A percentile compares a stretch with the other conserved stretches of the same genome.
These are phyloP conservation scores for Phyllosticta citrichinensis DNA, from an alignment of 2,329 filamentous ascomycete genomes.

Conservation along the genomic window DNA sequence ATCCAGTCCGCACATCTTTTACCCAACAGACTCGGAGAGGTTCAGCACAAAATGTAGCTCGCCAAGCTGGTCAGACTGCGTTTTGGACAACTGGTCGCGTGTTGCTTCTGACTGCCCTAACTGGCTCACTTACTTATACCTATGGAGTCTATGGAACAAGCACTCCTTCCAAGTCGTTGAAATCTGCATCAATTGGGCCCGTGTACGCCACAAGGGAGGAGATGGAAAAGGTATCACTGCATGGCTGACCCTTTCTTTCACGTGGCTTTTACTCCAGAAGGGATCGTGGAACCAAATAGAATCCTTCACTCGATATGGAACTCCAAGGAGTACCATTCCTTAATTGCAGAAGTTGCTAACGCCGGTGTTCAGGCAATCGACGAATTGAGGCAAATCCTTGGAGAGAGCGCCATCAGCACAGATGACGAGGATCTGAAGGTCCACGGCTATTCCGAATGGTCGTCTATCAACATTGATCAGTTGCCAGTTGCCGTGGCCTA, in stretches of 20 bases:
- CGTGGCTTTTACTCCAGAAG: background rate
- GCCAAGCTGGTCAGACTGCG: conserved; percentile 17
- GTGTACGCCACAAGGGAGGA: conserved; percentile 41
- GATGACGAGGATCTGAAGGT: conserved; percentile 53
- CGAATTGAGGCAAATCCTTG: conserved; percentile 43
- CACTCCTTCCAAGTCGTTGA: background rate
- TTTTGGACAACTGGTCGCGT: conserved; percentile 41
- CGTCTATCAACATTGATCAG: conserved; percentile 53
- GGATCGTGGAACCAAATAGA: background rate
- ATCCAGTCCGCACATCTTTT: background rate
- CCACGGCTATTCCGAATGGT: conserved; percentile 64
- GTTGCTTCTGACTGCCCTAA: conserved; percentile 39
- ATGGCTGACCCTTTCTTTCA: background rate
- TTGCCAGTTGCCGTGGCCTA: conserved; percentile 57
- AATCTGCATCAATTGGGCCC: conserved; percentile 18
- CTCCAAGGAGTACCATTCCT: background rate
- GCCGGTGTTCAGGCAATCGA: conserved; percentile 38
- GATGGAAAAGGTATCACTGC: conserved; percentile 40
- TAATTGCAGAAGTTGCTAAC: background rate
- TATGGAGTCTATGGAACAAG: conserved; percentile 32
- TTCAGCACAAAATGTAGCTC: conserved; percentile 18
- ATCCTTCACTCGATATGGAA: background rate
- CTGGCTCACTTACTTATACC: conserved; percentile 42
- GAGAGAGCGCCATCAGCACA: conserved; percentile 51
- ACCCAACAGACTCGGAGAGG: conserved; percentile 17